Percentiles rank a stretch among this genome's conserved stretches.
These are phyloP conservation scores for Verticillium zaregamsianum DNA, from an alignment of 2,329 filamentous ascomycete genomes.

Conservation along the genomic window DNA sequence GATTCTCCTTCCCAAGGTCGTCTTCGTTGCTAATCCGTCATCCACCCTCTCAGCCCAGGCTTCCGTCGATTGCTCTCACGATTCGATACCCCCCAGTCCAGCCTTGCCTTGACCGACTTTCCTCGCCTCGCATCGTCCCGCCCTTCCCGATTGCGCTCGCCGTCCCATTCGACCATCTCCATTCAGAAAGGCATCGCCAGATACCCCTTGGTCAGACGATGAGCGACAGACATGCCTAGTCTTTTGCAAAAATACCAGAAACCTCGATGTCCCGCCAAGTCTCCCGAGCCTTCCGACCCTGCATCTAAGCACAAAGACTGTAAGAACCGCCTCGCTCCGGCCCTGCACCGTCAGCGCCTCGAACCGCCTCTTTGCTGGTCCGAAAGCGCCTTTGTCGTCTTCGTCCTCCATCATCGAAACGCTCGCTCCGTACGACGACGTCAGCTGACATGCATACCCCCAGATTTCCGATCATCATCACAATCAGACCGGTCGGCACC, in stretches of 20 bases:
- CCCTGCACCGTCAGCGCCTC: background rate
- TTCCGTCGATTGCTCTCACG: background rate
- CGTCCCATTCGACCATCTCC: background rate
- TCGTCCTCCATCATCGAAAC: background rate
- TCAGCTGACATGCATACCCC: background rate
- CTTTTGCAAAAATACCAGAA: constrained; percentile 18
- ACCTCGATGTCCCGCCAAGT: constrained; percentile 1
- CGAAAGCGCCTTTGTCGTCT: background rate
- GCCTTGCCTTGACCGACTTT: background rate
- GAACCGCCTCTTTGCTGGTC: background rate
- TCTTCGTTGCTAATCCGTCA: background rate
- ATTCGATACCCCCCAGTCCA: background rate
- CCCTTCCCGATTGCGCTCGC: background rate
- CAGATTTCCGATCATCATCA: constrained; percentile 22
- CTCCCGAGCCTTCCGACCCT: background rate
- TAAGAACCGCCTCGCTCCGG: background rate
- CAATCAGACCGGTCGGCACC: constrained; percentile 3
- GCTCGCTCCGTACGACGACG: background rate
- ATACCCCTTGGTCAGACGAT: background rate
- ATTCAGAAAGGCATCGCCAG: background rate
- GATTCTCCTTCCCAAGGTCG: background rate
- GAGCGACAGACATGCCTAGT: constrained; percentile 24
- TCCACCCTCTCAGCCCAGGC: background rate
- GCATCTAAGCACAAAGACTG: constrained; percentile 1
- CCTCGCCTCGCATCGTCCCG: background rate